A percentile compares a stretch with the other conserved stretches of the same genome.
These are phyloP conservation scores for Ophiostoma montium DNA, from an alignment of 2,329 filamentous ascomycete genomes.

Conservation along the genomic window DNA sequence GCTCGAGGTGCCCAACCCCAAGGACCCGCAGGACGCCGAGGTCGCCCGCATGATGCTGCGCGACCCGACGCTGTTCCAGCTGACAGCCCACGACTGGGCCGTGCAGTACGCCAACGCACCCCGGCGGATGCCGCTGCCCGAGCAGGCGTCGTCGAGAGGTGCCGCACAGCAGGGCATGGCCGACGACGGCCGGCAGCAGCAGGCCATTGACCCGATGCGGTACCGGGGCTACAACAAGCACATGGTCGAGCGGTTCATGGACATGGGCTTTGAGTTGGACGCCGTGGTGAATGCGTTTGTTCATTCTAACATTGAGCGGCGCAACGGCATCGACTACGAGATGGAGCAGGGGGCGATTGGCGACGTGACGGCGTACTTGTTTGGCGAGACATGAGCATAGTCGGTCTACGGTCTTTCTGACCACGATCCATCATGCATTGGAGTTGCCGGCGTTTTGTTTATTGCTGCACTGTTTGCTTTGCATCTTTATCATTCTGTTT, in stretches of 20 bases:
- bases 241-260: conserved; percentile 69
- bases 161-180: conserved; percentile 12
- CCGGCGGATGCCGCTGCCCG: conserved; percentile 21
- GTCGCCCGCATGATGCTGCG: conserved; percentile 82
- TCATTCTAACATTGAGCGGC: conserved; percentile 66
- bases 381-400: conserved; percentile 52
- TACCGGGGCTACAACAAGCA: conserved; percentile 81
- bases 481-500: too few species aligned
- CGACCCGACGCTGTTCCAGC: conserved; percentile 63
- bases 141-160: conserved; percentile 12
- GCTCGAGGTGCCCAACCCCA: conserved; percentile 84
- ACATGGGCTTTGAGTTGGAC: conserved; percentile 84
- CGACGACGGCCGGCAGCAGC: conserved; percentile 13
- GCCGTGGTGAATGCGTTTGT: conserved; percentile 63
- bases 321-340: conserved; percentile 65
- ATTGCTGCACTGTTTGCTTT: too few species aligned
- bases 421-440: too few species aligned
- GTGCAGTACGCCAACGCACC: conserved; percentile 70
- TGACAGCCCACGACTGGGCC: conserved; percentile 82
- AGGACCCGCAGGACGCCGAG: conserved; percentile 92
- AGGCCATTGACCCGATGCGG: conserved; percentile 24
- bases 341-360: conserved; percentile 85
- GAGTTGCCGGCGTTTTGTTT: too few species aligned
- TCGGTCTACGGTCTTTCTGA: too few species aligned
- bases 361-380: conserved; percentile 71